These are phyloP conservation scores for Mortierella polycephala DNA, from an alignment of 371 early-diverging fungal genomes.

Conservation along the genomic window DNA sequence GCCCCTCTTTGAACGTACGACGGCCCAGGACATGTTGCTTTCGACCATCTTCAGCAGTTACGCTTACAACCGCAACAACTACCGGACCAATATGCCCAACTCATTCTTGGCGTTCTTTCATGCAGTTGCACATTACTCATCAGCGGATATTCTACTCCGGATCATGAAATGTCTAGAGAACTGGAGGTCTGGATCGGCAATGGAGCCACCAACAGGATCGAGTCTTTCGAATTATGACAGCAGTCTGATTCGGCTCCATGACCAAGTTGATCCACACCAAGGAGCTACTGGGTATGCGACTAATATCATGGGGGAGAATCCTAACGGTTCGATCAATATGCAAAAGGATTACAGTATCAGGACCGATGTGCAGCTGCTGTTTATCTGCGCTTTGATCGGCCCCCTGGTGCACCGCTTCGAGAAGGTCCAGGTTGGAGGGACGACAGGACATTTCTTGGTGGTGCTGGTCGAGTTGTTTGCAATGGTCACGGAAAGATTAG, in stretches of 20 bases:
- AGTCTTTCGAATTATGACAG: constrained; percentile 25
- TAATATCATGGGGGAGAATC: constrained; percentile 17
- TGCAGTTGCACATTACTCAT: constrained; percentile 70
- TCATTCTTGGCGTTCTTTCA: constrained; percentile 73
- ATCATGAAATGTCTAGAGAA: constrained; percentile 43
- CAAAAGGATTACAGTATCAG: constrained; percentile 50
- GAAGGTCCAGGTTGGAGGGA: constrained; percentile 55
- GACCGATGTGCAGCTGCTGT: constrained; percentile 80
- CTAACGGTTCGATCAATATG: constrained; percentile 29
- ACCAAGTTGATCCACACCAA: constrained; percentile 5
- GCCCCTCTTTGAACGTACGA: constrained; percentile 13
- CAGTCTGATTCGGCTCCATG: constrained; percentile 20
- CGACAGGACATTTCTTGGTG: constrained; percentile 43
- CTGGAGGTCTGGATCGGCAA: constrained; percentile 28
- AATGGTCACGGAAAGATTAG: constrained; percentile 22
- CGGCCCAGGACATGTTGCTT: constrained; percentile 47
- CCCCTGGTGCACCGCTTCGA: constrained; percentile 81
- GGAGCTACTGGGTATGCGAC: constrained; percentile 3
- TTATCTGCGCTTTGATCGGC: constrained; percentile 77
- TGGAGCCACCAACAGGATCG: constrained; percentile 28
- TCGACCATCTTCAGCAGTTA: constrained; percentile 68
- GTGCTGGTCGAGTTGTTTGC: constrained; percentile 35
- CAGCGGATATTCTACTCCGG: constrained; percentile 61
- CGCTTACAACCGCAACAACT: constrained; percentile 70
- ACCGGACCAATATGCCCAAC: constrained; percentile 69